Base-by-base conservation (phyloP, 768 basidiomycete genomes). In the Podaxis carcinomalis region DNA sequence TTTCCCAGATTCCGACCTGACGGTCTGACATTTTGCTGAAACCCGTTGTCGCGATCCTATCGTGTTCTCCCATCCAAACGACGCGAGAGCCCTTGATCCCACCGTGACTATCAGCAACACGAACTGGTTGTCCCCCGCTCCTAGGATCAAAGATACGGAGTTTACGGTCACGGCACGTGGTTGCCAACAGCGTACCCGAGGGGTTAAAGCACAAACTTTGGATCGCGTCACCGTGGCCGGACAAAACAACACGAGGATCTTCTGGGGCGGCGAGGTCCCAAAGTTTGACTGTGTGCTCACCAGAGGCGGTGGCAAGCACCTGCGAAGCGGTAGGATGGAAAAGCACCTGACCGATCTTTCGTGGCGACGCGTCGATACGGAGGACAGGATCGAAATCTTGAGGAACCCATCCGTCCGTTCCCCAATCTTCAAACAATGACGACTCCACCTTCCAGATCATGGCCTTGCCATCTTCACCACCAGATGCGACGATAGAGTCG, bases 1-100 rank as follows among this genome's bases (percentile, higher is more conserved):
- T 84, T 70, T 98, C 95, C 96, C 95, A 99, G 47, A 99, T 75
- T 57, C 79, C 81, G 36, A 94, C 81, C 73, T 99, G 94, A 7
- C 96, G 83, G 72, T 99, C 96, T 51, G 91, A 93, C 92, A 95
- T 96, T 74, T 87, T 93, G 75, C 91, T 93, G 75, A 98, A 98
- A 0, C 96, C 96, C 13, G 96, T 99, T 13, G 96, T 98, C 13
- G 90, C 93, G 69, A 98, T 83, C 64, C 85, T 86, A 72, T 95
- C 94, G 52, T 83, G 75, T 58, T 92, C 90, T 47, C 97, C 96
- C 85, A 97, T 85, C 92, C 93, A 98, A 27, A 82, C 79, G 3
- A 94, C 89, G 16, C 96, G 82, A 3, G 93, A 85, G 3, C 93
- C 93, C 74, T 98, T 98, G 73, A 98, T 88, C 9, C 97, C 97